A percentile compares a stretch with the other conserved stretches of the same genome.
These are phyloP conservation scores for Melocanna baccifera DNA, from an alignment of 176 grass and related monocot genomes.

Conservation along the genomic window DNA sequence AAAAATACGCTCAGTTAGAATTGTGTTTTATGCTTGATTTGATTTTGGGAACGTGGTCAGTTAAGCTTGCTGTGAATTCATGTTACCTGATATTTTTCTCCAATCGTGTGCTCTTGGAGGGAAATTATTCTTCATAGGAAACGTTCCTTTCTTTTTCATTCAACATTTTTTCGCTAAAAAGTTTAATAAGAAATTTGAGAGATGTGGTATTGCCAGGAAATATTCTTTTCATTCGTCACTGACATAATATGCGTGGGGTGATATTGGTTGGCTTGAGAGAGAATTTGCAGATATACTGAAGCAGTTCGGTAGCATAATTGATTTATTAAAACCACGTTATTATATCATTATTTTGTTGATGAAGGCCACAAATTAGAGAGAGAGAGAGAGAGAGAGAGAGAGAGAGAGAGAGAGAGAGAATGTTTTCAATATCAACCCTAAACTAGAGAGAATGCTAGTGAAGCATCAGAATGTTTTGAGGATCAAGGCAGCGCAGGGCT, in stretches of 20 bases:
- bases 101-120: not conserved
- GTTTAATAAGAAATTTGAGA: not conserved
- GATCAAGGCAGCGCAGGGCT: not conserved
- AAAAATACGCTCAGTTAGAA: not conserved
- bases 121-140: not conserved
- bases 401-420: not conserved
- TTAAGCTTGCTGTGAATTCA: not conserved
- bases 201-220: not conserved
- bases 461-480: not conserved
- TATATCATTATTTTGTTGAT: not conserved
- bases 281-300: not conserved
- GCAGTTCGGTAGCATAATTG: not conserved
- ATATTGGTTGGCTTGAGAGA: not conserved
- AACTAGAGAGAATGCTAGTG: not conserved
- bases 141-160: not conserved
- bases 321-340: not conserved
- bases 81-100: not conserved
- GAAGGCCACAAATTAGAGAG: not conserved
- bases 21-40: conserved; percentile 3
- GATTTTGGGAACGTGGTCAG: not conserved
- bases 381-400: too few species aligned
- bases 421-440: not conserved
- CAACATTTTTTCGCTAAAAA: not conserved
- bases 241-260: not conserved
- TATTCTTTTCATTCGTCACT: not conserved